A percentile compares a stretch with the other conserved stretches of the same genome.
Evolutionary conservation across 2,329 filamentous ascomycete genomes (phyloP).

Genomic region (Botrytis hyacinthi): DNA sequence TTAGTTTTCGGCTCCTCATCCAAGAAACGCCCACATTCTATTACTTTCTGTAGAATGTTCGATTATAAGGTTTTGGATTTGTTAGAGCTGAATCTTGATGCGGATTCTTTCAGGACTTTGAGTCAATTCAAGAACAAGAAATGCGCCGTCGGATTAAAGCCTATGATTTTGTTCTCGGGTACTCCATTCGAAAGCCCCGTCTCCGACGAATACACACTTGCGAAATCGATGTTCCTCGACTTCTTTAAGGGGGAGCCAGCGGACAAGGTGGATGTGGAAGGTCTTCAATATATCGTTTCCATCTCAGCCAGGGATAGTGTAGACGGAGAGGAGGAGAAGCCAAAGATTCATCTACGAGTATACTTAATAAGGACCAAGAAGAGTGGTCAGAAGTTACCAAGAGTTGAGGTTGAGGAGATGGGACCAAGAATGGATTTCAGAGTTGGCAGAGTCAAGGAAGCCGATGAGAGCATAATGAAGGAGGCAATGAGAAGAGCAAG

Average conservation of each 20-base stretch:
- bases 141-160: slow-evolving; percentile 78
- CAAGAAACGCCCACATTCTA: slow-evolving; percentile 92
- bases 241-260: slow-evolving; percentile 81
- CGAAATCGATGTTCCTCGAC: slow-evolving; percentile 85
- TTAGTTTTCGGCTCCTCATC: slow-evolving; percentile 80
- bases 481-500: slow-evolving; percentile 86
- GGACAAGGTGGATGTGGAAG: slow-evolving; percentile 88
- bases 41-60: slow-evolving; percentile 83
- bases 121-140: slow-evolving; percentile 74
- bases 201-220: slow-evolving; percentile 74
- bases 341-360: slow-evolving; percentile 66
- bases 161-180: slow-evolving; percentile 87
- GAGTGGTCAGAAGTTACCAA: slow-evolving; percentile 80
- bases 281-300: slow-evolving; percentile 85
- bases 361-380: slow-evolving; percentile 86
- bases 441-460: slow-evolving; percentile 74
- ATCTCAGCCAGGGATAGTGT: slow-evolving; percentile 69
- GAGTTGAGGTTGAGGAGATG: slow-evolving; percentile 93
- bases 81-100: slow-evolving; percentile 83
- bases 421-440: slow-evolving; percentile 91
- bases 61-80: slow-evolving; percentile 89
- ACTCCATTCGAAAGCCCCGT: slow-evolving; percentile 82
- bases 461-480: slow-evolving; percentile 78
- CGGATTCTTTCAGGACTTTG: slow-evolving; percentile 66
- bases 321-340: slow-evolving; percentile 49